These are phyloP conservation scores for Phytophthora lateralis DNA, from an alignment of 352 stramenopile genomes.

Conservation along the genomic window DNA sequence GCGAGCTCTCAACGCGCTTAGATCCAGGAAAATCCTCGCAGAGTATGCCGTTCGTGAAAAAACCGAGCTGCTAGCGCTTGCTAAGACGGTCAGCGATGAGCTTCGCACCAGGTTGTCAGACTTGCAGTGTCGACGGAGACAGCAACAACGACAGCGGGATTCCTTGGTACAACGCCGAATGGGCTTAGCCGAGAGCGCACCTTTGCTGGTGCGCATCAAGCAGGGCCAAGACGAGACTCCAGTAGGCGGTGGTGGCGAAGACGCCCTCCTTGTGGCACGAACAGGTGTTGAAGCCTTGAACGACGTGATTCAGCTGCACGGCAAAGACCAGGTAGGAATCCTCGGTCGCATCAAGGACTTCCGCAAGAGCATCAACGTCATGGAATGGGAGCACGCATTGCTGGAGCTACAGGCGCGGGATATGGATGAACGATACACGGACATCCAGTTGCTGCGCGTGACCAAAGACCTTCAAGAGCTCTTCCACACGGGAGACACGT, in stretches of 20 bases:
- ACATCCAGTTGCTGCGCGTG: conserved; percentile 93
- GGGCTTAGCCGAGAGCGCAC: conserved; percentile 45
- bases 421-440: conserved; percentile 92
- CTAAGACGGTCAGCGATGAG: conserved; percentile 59
- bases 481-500: conserved; percentile 85
- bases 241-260: conserved; percentile 52
- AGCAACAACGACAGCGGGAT: conserved; percentile 35
- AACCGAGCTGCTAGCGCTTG: conserved; percentile 55
- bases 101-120: conserved; percentile 48
- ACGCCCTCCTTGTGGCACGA: conserved; percentile 80
- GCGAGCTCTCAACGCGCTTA: conserved; percentile 64
- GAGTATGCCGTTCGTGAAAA: conserved; percentile 62
- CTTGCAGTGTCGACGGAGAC: conserved; percentile 36
- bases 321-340: conserved; percentile 86
- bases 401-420: conserved; percentile 83
- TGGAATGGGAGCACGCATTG: conserved; percentile 92
- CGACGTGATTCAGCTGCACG: conserved; percentile 84
- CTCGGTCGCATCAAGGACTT: conserved; percentile 93
- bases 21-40: conserved; percentile 66
- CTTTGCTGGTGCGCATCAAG: conserved; percentile 89
- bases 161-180: conserved; percentile 11
- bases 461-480: conserved; percentile 93
- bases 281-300: conserved; percentile 87
- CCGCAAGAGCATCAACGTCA: conserved; percentile 93
- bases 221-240: conserved; percentile 92